Conservation (phyloP, 805 yeast species). For the Lachancea quebecensis region DNA sequence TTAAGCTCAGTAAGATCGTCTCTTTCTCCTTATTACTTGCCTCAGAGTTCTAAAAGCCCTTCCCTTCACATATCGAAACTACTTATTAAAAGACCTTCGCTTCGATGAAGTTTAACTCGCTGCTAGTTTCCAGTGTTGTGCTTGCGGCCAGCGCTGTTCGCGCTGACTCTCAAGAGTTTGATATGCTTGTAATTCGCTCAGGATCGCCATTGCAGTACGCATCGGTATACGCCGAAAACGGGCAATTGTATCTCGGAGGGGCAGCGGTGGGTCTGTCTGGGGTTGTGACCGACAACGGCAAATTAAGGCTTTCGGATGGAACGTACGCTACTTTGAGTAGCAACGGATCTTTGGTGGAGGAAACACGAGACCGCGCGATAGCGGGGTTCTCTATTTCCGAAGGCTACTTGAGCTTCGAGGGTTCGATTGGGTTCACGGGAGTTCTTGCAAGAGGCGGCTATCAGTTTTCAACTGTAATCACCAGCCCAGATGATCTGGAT, state of each 20-base stretch:
- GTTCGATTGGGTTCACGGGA: slow-evolving; percentile 32
- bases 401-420: slow-evolving; percentile 34
- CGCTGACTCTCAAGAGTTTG: slow-evolving; percentile 36
- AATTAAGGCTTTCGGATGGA: slow-evolving; percentile 26
- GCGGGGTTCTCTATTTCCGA: slow-evolving; percentile 35
- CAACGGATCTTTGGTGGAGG: slow-evolving; percentile 19
- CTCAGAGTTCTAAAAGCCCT: no score
- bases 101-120: not conserved
- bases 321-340: slow-evolving; percentile 24
- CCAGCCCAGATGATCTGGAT: not conserved
- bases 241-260: slow-evolving; percentile 14
- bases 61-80: not conserved
- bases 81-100: not conserved
- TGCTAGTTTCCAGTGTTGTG: not conserved
- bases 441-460: not conserved
- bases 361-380: slow-evolving; percentile 23
- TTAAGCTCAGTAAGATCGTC: no score
- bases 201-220: slow-evolving; percentile 33
- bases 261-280: slow-evolving; percentile 13
- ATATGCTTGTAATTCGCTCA: slow-evolving; percentile 32
- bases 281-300: slow-evolving; percentile 31
- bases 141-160: not conserved
- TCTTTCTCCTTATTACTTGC: no score
- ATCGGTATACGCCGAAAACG: slow-evolving; percentile 18
- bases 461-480: not conserved